Evolutionary conservation across 2,329 filamentous ascomycete genomes (phyloP).

Genomic region (Colletotrichum phormii): DNA sequence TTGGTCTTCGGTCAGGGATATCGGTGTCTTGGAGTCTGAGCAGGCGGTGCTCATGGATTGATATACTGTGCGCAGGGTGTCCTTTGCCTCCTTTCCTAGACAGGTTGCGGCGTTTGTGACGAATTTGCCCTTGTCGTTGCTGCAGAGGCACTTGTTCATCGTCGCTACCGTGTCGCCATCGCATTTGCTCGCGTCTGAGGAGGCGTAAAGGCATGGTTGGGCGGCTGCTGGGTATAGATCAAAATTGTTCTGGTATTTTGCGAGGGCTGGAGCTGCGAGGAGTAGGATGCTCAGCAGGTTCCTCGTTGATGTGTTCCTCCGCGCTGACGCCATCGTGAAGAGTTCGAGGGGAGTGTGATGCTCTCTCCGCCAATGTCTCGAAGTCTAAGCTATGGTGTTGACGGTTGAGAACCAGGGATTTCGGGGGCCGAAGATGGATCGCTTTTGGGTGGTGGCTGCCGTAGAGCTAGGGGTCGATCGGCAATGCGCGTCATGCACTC

Average conservation of each 20-base stretch:
- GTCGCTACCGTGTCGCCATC: slow-evolving; percentile 49
- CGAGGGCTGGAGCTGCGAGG: slow-evolving; percentile 36
- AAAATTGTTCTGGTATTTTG: slow-evolving; percentile 53
- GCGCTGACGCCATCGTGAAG: slow-evolving; percentile 20
- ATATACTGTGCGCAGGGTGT: slow-evolving; percentile 57
- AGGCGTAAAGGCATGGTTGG: slow-evolving; percentile 56
- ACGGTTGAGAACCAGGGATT: neutral
- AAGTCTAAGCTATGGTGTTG: neutral
- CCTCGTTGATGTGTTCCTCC: slow-evolving; percentile 7
- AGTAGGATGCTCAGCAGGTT: slow-evolving; percentile 42
- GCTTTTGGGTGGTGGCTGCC: neutral
- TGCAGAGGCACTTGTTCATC: slow-evolving; percentile 63
- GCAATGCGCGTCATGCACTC: neutral
- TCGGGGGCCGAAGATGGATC: neutral
- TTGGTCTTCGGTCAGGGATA: slow-evolving; percentile 53
- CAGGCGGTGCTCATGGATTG: slow-evolving; percentile 57
- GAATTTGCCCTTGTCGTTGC: slow-evolving; percentile 59
- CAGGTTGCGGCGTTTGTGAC: slow-evolving; percentile 60
- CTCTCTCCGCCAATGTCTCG: neutral
- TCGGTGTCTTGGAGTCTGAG: slow-evolving; percentile 54
- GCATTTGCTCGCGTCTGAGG: slow-evolving; percentile 55
- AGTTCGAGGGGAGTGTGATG: neutral
- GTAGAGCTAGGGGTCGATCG: neutral
- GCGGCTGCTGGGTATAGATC: slow-evolving; percentile 54
- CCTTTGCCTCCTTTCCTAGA: slow-evolving; percentile 50